Percentiles rank a stretch among this genome's conserved stretches.
Evolutionary conservation across 225 moss, liverwort and hornwort genomes (phyloP).

Genomic region (Physcomitrium patens): DNA sequence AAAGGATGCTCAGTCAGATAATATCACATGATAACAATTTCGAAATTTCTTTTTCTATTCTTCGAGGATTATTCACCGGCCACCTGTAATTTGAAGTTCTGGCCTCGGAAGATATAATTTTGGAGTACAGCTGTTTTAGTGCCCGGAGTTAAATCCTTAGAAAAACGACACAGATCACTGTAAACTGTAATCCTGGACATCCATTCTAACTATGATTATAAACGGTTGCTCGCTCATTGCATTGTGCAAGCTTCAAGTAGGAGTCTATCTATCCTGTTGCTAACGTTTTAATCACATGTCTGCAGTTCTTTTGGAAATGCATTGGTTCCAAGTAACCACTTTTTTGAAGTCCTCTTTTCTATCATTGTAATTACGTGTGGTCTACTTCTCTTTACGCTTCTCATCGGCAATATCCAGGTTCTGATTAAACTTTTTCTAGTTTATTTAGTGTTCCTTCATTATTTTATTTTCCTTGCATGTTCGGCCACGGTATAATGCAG

Average conservation of each 20-base stretch:
- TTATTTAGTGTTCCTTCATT: background rate
- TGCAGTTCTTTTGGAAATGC: slow-evolving; percentile 81
- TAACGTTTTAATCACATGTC: slow-evolving; percentile 21
- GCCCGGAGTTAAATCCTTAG: too few relatives aligned
- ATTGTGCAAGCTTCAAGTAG: background rate
- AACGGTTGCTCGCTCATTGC: background rate
- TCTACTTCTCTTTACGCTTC: slow-evolving; percentile 74
- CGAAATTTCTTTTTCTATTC: too few relatives aligned
- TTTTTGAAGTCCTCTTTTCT: slow-evolving; percentile 59
- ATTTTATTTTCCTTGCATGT: background rate
- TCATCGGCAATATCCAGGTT: slow-evolving; percentile 39
- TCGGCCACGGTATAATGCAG: background rate
- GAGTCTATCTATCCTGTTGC: background rate
- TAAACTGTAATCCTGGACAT: too few relatives aligned
- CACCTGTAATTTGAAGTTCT: too few relatives aligned
- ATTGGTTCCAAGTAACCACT: slow-evolving; percentile 66
- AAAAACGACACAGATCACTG: too few relatives aligned
- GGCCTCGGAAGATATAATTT: too few relatives aligned
- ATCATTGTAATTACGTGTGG: slow-evolving; percentile 71
- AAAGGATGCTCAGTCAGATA: too few relatives aligned
- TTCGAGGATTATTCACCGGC: too few relatives aligned
- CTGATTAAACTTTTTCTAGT: background rate
- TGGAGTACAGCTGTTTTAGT: too few relatives aligned
- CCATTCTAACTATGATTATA: background rate
- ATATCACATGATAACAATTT: too few relatives aligned